Percentiles rank a stretch among this genome's conserved stretches.
Evolutionary conservation across 2,329 filamentous ascomycete genomes (phyloP).

Genomic region (Aureobasidium musti): DNA sequence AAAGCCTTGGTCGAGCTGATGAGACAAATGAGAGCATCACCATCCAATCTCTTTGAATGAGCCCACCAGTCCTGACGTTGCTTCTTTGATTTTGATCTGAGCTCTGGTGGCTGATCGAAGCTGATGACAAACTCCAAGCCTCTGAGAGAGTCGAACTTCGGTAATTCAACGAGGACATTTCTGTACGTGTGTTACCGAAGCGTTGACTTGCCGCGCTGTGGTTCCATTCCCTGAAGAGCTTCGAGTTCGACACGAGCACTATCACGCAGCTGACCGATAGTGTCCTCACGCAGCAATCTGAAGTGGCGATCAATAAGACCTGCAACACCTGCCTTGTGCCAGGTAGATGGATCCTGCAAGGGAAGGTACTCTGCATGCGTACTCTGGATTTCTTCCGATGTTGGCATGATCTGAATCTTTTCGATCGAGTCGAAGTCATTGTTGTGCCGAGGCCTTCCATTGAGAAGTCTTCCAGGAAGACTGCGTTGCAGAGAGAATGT

Average conservation of each 20-base stretch:
- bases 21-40: constrained; percentile 55
- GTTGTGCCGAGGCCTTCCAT: constrained; percentile 48
- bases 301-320: constrained; percentile 60
- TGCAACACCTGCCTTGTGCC: constrained; percentile 48
- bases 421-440: constrained; percentile 54
- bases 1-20: constrained; percentile 42
- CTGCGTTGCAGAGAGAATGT: constrained; percentile 31
- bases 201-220: background rate
- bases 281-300: constrained; percentile 59
- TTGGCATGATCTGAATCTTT: constrained; percentile 55
- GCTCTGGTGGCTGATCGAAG: constrained; percentile 50
- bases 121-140: constrained; percentile 52
- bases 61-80: constrained; percentile 55
- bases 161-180: constrained; percentile 39
- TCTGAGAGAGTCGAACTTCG: constrained; percentile 43
- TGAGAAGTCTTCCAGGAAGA: constrained; percentile 40
- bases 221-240: constrained; percentile 35
- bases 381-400: constrained; percentile 51
- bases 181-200: constrained; percentile 42
- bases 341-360: constrained; percentile 41
- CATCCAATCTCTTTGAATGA: constrained; percentile 51
- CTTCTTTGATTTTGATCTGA: constrained; percentile 33
- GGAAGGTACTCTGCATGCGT: constrained; percentile 50
- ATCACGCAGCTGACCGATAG: constrained; percentile 56
- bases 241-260: constrained; percentile 49